These are phyloP conservation scores for Aspergillus sp. DNA, from an alignment of 2,329 filamentous ascomycete species.

Conservation along the genomic window DNA sequence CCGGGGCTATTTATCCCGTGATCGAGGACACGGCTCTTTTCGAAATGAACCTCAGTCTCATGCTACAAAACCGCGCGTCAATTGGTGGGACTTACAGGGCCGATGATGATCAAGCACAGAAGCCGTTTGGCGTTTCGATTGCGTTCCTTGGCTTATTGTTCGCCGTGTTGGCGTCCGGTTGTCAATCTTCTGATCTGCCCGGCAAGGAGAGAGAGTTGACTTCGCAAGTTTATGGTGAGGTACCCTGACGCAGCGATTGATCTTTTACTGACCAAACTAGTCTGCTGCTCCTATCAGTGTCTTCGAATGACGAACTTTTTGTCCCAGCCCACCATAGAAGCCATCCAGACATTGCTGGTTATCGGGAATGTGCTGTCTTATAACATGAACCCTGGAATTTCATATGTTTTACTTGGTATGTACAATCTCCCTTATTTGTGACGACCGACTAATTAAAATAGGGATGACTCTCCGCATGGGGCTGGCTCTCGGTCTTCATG, in stretches of 20 bases:
- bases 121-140: constrained; percentile 58
- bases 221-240: constrained; percentile 61
- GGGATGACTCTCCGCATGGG: constrained; percentile 61
- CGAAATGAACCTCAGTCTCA: constrained; percentile 53
- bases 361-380: constrained; percentile 63
- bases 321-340: constrained; percentile 60
- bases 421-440: background rate
- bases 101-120: constrained; percentile 50
- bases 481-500: constrained; percentile 60
- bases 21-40: constrained; percentile 57
- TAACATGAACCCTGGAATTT: constrained; percentile 65
- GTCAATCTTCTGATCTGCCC: constrained; percentile 58
- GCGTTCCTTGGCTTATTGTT: constrained; percentile 62
- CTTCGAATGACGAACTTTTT: constrained; percentile 64
- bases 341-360: constrained; percentile 61
- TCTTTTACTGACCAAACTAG: constrained; percentile 37
- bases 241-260: background rate
- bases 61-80: constrained; percentile 53
- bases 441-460: constrained; percentile 19
- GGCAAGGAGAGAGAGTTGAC: constrained; percentile 62
- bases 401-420: constrained; percentile 58
- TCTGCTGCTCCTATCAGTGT: constrained; percentile 66
- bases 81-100: constrained; percentile 43
- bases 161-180: constrained; percentile 62
- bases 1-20: constrained; percentile 61